Evolutionary conservation across 1,139 yeast species (phyloP).

Genomic region (Casaregolazyma suthepensis): DNA sequence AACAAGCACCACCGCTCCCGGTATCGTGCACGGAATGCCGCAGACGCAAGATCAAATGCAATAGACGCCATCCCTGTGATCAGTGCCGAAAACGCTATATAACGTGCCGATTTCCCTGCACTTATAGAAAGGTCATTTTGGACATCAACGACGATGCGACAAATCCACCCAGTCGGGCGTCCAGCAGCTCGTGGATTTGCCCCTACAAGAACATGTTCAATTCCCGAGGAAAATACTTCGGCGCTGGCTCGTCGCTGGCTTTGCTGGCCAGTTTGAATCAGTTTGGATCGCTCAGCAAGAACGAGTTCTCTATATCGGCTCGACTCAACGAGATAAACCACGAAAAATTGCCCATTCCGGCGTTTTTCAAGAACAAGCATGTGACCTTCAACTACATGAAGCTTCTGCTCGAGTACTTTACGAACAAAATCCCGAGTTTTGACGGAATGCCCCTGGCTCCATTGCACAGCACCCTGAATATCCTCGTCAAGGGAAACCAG

Average conservation of each 20-base stretch:
- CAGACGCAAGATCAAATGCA: not conserved
- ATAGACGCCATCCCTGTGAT: not conserved
- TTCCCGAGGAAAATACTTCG: not conserved
- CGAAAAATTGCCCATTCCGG: not conserved
- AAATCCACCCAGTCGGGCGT: not conserved
- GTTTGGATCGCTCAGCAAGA: not conserved
- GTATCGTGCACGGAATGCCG: not conserved
- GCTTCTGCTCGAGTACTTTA: not conserved
- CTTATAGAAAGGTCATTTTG: not conserved
- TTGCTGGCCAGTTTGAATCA: not conserved
- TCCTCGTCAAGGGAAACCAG: not conserved
- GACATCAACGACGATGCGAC: not conserved
- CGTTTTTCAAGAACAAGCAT: not conserved
- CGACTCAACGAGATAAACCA: not conserved
- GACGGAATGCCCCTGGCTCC: not conserved
- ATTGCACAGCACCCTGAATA: not conserved
- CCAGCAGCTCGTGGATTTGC: not conserved
- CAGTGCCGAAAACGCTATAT: not conserved
- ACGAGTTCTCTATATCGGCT: not conserved
- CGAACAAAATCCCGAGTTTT: not conserved
- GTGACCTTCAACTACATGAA: slow-evolving; percentile 2
- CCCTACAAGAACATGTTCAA: not conserved
- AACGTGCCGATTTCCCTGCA: slow-evolving; percentile 1
- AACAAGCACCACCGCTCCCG: not conserved
- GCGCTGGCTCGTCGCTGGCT: slow-evolving; percentile 4